A percentile compares a stretch with the other conserved stretches of the same genome.
These are phyloP conservation scores for Colletotrichum sp. DNA, from an alignment of 2,329 filamentous ascomycete species.

Conservation along the genomic window DNA sequence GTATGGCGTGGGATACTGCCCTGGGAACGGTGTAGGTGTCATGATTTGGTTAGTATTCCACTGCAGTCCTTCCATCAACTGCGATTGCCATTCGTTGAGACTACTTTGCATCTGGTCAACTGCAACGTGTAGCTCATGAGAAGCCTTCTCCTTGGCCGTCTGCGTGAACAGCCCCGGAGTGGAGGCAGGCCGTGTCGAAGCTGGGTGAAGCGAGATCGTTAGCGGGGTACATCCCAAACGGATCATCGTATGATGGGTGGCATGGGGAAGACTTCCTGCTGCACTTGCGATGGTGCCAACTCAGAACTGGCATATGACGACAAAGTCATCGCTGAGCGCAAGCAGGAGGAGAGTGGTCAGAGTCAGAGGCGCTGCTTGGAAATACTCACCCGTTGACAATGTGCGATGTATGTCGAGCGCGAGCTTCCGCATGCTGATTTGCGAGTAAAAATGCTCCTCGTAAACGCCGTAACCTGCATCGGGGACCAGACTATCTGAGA, in stretches of 20 bases:
- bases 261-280: not conserved
- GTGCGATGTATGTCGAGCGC: constrained; percentile 57
- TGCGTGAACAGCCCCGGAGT: not conserved
- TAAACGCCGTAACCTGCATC: constrained; percentile 40
- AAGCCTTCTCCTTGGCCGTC: not conserved
- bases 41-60: not conserved
- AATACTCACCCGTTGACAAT: constrained; percentile 55
- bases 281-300: not conserved
- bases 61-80: not conserved
- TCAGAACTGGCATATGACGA: not conserved
- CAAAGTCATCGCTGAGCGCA: not conserved
- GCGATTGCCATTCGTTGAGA: not conserved
- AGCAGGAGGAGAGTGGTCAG: not conserved
- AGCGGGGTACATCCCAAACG: not conserved
- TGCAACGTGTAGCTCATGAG: not conserved
- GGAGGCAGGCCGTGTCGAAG: not conserved
- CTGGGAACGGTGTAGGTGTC: not conserved
- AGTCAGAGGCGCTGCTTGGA: not conserved
- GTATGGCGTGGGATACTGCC: not conserved
- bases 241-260: not conserved
- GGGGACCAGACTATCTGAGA: not conserved
- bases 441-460: constrained; percentile 64
- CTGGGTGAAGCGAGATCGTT: not conserved
- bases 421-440: constrained; percentile 61
- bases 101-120: not conserved